These are phyloP conservation scores for Setomelanomma holmii DNA, from an alignment of 2,329 filamentous ascomycete genomes.

Conservation along the genomic window DNA sequence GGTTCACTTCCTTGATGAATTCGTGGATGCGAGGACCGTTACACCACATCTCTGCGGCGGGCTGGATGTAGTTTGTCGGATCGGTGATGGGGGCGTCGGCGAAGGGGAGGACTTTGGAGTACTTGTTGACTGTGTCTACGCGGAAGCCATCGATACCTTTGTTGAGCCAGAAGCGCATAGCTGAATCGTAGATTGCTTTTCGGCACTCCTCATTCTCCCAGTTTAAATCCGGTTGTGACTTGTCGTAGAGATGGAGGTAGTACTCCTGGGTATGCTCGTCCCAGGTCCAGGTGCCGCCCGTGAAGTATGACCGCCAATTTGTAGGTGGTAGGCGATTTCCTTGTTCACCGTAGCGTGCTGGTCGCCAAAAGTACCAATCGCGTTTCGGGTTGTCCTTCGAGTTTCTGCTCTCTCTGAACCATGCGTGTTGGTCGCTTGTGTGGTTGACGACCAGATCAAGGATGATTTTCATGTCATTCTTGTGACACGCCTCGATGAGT, in stretches of 20 bases:
- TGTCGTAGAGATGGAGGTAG: constrained; percentile 56
- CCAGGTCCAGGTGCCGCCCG: constrained; percentile 52
- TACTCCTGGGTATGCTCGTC: constrained; percentile 57
- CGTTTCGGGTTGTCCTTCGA: constrained; percentile 69
- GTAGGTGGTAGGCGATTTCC: constrained; percentile 66
- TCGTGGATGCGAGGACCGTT: constrained; percentile 67
- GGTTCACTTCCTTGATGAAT: constrained; percentile 62
- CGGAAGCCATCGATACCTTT: constrained; percentile 56
- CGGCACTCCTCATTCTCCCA: constrained; percentile 57
- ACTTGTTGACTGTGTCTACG: constrained; percentile 59
- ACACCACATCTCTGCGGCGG: constrained; percentile 59
- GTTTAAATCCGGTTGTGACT: constrained; percentile 57
- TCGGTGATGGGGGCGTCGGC: constrained; percentile 53
- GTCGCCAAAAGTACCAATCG: constrained; percentile 76
- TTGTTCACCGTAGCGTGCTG: constrained; percentile 59
- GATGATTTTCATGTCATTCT: constrained; percentile 72
- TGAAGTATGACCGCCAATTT: constrained; percentile 56
- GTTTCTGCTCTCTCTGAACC: constrained; percentile 72
- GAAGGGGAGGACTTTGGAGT: constrained; percentile 54
- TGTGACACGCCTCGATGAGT: constrained; percentile 66
- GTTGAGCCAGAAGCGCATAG: constrained; percentile 58
- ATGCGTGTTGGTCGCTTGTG: constrained; percentile 73
- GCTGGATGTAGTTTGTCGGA: constrained; percentile 53
- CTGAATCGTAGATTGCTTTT: constrained; percentile 53
- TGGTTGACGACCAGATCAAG: constrained; percentile 82